Base-by-base conservation (phyloP, 1,284 basidiomycete species). In the Ustilago lituana region DNA sequence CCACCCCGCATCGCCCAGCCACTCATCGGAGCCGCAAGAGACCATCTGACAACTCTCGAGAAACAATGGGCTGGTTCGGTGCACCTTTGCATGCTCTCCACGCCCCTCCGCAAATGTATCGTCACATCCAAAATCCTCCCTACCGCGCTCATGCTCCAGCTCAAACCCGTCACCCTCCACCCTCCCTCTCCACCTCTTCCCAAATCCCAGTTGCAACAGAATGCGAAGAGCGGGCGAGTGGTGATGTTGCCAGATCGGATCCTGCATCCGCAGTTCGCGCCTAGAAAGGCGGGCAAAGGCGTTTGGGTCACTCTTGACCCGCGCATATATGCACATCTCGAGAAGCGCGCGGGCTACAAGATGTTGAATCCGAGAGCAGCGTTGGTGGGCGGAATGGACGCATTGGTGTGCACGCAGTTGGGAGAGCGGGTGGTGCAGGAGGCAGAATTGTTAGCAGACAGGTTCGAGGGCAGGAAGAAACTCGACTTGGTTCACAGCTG, bases 61-160 rank as follows among this genome's bases (percentile, higher is more conserved):
- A 10, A 32, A 5, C 44, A n/a, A 9, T 69, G 66, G 66, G 24
- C 36, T 2, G 47, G 47, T 22, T 69, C 66, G 5, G 3, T 63
- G 2, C 47, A 59, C 35, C 51, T 69, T 6, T 8, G n/a, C 7
- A 59, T 69, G 60, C 66, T 69, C 11, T 17, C 55, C 2, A 3
- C 27, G 0, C 66, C 66, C 0, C 39, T 69, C 0, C 59, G 66
- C n/a, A 62, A 59, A n/a, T 69, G 66, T 47, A 36, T 55, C 44
- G 66, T 63, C 2, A 59, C 66, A 12, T 22, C 29, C 27, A 63
- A 60, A 22, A n/a, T 52, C 7, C 29, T 63, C 1, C 66, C 66
- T 3, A 53, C 59, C 1, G 31, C 51, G 2, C 57, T 72, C 12
- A 26, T 70, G 49, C 1, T 70, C 10, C 53, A 54, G 20, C 43